Evolutionary conservation across 108 stramenopile species (phyloP).

Genomic region (Pinguiococcus pyrenoidosus): DNA sequence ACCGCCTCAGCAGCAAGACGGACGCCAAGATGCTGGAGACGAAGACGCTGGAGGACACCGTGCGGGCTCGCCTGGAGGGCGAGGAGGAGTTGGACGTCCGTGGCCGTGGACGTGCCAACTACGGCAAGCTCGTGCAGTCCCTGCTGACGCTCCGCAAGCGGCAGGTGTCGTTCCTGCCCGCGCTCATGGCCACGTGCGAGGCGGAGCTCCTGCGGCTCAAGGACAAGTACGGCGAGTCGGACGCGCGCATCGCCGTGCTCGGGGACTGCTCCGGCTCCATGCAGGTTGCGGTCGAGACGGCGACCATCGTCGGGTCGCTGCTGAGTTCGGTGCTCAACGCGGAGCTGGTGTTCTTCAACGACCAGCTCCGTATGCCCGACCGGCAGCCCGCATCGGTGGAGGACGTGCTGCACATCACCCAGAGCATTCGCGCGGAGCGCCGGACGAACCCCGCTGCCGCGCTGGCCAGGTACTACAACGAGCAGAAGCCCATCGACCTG

Average conservation of each 20-base stretch:
- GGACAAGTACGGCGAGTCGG: background rate
- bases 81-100: background rate
- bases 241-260: background rate
- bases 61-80: background rate
- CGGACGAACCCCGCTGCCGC: background rate
- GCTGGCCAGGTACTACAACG: background rate
- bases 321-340: background rate
- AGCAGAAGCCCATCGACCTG: background rate
- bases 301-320: background rate
- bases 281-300: background rate
- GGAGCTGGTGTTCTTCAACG: background rate
- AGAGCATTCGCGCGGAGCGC: background rate
- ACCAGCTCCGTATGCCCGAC: background rate
- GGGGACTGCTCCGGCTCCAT: no score
- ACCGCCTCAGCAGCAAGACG: no score
- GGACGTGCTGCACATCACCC: background rate
- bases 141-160: background rate
- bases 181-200: no score
- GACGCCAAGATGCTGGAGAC: no score
- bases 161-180: background rate
- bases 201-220: no score
- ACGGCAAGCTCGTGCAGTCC: background rate
- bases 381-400: no score
- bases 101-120: background rate
- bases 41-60: no score